These are phyloP conservation scores for Hypoxylon trugodes DNA, from an alignment of 495 filamentous ascomycete genomes.

Conservation along the genomic window DNA sequence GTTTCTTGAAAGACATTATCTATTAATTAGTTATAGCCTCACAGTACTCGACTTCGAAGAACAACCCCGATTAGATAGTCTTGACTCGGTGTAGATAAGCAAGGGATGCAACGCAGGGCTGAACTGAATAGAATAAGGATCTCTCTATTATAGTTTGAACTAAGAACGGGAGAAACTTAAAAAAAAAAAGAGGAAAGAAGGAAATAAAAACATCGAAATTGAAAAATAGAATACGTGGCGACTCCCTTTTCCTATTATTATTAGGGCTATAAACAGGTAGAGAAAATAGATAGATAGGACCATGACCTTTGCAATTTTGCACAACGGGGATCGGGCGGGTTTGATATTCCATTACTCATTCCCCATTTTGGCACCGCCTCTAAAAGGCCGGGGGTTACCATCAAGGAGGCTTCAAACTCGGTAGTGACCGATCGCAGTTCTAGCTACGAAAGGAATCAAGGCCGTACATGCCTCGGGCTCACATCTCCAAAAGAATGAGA, in stretches of 20 bases:
- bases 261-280: conserved; percentile 20
- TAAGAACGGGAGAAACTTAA: too few species aligned
- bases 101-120: not conserved
- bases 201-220: too few species aligned
- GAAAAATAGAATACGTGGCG: conserved; percentile 4
- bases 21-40: too few species aligned
- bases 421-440: conserved; percentile 32
- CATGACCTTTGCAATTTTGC: conserved; percentile 6
- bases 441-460: conserved; percentile 42
- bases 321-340: conserved; percentile 20
- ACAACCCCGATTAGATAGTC: too few species aligned
- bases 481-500: conserved; percentile 60
- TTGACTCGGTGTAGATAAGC: not conserved
- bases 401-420: conserved; percentile 27
- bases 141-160: not conserved
- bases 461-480: conserved; percentile 44
- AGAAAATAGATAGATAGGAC: conserved; percentile 1
- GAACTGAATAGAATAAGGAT: not conserved
- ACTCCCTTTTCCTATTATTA: conserved; percentile 15
- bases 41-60: not conserved
- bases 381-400: conserved; percentile 15
- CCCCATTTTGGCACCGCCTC: conserved; percentile 30
- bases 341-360: conserved; percentile 31
- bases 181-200: too few species aligned
- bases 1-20: conserved; percentile 54